Base-by-base conservation (phyloP, 148 eudicot species). In the Rhododendron henanense region DNA sequence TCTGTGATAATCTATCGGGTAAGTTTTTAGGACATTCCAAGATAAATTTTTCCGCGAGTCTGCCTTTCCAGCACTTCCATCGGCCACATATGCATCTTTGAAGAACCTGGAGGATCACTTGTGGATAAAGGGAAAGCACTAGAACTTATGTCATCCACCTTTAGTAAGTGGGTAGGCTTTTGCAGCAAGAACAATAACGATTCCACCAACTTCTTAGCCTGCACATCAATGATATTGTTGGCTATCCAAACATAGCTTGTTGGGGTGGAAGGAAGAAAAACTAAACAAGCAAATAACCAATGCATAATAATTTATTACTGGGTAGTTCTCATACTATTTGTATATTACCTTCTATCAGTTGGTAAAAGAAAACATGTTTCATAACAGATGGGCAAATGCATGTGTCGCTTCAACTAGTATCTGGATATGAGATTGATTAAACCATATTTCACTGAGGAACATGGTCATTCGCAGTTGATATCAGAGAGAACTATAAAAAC, bases 11-110 rank as follows among this genome's bases (percentile, higher is more conserved):
- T 88, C 97, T 88, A 67, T 92, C 92, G 45, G 95, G 94, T 87
- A 94, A 87, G 88, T 94, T 96, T 91, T 96, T 96, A 83, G 98
- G 96, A 81, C 98, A 97, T 73, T 97, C 99, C 99, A 98, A 97
- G 65, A 86, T 88, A 87, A 93, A 95, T 83, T 84, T 93, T 10
- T 93, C 95, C 63, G 92, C 89, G 69, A 92, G 87, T 84, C 95
- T 48, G 90, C 91, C 84, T 92, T 92, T 76, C 91, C 93, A 45
- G 92, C 87, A 81, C 91, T 91, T 85, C 90, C 84, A 87, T 94
- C 92, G 13, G 93, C 86, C 83, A 95, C 79, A 89, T 85, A 83
- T 86, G 93, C 85, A 94, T 88, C 93, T 89, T 94, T 53, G 93
- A 90, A 35, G 94, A 90, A 87, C 85, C 51, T 67, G 87, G 79